Percentiles rank a stretch among this genome's conserved stretches.
phyloP scores from a whole-genome alignment of 345 rosid species.

The Salix viminalis region DNA sequence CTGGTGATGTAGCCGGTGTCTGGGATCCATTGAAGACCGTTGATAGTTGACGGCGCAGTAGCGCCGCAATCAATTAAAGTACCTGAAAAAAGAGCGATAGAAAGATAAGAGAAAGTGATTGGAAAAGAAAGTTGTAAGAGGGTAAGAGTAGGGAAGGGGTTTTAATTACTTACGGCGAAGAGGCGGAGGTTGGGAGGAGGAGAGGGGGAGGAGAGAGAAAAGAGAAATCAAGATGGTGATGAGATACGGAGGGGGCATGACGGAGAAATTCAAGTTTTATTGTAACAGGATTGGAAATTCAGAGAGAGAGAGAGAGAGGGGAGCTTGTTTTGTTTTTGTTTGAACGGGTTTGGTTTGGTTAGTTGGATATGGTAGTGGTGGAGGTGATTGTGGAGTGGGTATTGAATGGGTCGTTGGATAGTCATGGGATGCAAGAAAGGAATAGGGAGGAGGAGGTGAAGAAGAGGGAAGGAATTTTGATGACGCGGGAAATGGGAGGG shows the following conservation, averaged over 20 bases:
- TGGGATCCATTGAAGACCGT: conserved; percentile 56
- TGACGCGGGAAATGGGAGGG: conserved; percentile 48
- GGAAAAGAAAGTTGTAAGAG: too few relatives aligned
- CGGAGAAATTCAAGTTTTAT: not conserved
- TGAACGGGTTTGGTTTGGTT: not conserved
- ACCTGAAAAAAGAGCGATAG: conserved; percentile 19
- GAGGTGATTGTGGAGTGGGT: conserved; percentile 1
- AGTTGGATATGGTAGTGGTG: conserved; percentile 8
- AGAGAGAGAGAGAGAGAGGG: not conserved
- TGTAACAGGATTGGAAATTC: not conserved
- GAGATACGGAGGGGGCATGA: not conserved
- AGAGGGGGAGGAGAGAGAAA: conserved; percentile 32
- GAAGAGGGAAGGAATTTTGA: conserved; percentile 33
- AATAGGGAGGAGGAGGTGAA: conserved; percentile 31
- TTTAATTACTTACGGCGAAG: conserved; percentile 29
- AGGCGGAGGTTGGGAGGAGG: conserved; percentile 38
- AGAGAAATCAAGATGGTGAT: conserved; percentile 16
- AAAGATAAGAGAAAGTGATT: not conserved
- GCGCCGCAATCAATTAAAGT: conserved; percentile 77
- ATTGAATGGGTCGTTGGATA: conserved; percentile 47
- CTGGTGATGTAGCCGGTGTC: conserved; percentile 41
- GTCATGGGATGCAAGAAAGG: conserved; percentile 46
- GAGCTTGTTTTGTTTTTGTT: conserved; percentile 2
- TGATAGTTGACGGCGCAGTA: conserved; percentile 24
- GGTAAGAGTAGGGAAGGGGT: not conserved